These are phyloP conservation scores for Beta lomatogona DNA, from an alignment of 179 eudicot genomes.

Conservation along the genomic window DNA sequence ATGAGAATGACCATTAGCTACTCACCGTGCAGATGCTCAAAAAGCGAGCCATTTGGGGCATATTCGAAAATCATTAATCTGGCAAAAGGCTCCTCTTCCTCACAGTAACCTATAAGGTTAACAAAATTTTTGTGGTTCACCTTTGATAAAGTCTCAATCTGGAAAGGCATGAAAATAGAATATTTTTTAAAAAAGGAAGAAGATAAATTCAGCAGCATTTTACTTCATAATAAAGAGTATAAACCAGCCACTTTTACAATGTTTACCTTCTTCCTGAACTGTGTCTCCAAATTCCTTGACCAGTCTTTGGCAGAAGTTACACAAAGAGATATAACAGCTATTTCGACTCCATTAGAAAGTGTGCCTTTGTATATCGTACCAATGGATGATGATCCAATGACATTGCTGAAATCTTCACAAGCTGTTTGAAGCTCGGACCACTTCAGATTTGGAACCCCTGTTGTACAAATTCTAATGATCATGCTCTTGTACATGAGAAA, in stretches of 20 bases:
- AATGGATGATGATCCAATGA: slow-evolving; percentile 62
- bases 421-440: slow-evolving; percentile 79
- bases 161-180: slow-evolving; percentile 20
- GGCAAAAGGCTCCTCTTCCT: slow-evolving; percentile 74
- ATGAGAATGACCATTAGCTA: not conserved
- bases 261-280: slow-evolving; percentile 74
- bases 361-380: slow-evolving; percentile 85
- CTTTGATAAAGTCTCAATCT: slow-evolving; percentile 72
- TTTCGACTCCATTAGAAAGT: slow-evolving; percentile 81
- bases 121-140: slow-evolving; percentile 89
- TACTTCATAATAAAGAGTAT: not conserved
- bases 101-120: slow-evolving; percentile 80
- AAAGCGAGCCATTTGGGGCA: slow-evolving; percentile 93
- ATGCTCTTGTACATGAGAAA: slow-evolving; percentile 12
- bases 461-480: slow-evolving; percentile 23
- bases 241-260: not conserved
- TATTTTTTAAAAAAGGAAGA: not conserved
- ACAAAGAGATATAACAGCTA: slow-evolving; percentile 65
- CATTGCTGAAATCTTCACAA: slow-evolving; percentile 97
- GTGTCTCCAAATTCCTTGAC: slow-evolving; percentile 62
- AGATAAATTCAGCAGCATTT: not conserved
- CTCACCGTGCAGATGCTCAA: slow-evolving; percentile 90
- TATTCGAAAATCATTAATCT: slow-evolving; percentile 92
- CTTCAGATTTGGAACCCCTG: slow-evolving; percentile 79
- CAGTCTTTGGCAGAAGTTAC: slow-evolving; percentile 63